phyloP scores from a whole-genome alignment of 2,329 filamentous ascomycete species.

The Alternaria sp. region DNA sequence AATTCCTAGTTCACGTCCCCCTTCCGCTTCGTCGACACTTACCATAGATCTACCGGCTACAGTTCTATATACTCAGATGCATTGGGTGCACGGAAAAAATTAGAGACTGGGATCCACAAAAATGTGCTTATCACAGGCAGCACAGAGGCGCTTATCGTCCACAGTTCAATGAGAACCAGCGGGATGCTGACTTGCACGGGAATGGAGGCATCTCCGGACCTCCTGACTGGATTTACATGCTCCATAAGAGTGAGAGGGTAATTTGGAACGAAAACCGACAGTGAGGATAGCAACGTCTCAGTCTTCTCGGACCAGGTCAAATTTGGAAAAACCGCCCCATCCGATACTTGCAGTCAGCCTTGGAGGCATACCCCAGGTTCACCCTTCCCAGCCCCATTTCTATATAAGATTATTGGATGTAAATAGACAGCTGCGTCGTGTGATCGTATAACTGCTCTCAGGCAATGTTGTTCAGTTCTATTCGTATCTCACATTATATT shows the following conservation, averaged over 20 bases:
- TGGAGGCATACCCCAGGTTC: background rate
- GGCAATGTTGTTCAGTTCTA: background rate
- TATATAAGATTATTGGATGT: background rate
- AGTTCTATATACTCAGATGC: background rate
- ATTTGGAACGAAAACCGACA: background rate
- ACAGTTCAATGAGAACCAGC: constrained; percentile 28
- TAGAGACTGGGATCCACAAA: background rate
- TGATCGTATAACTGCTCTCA: background rate
- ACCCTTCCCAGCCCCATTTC: background rate
- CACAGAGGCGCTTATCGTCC: constrained; percentile 40
- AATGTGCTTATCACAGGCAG: constrained; percentile 34
- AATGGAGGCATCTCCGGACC: constrained; percentile 45
- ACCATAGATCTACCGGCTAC: constrained; percentile 13
- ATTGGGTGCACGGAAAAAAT: constrained; percentile 21
- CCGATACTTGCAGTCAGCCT: background rate
- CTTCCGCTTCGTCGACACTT: background rate
- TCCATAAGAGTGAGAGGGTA: constrained; percentile 18
- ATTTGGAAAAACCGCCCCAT: background rate
- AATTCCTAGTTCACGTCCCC: background rate
- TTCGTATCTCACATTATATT: background rate
- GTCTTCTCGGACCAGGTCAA: background rate
- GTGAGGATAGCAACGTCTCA: background rate
- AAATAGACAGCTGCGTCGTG: background rate
- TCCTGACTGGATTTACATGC: constrained; percentile 37
- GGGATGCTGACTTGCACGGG: constrained; percentile 33